phyloP scores from a whole-genome alignment of 2,329 filamentous ascomycete species.

The Pseudocercospora fuligena region DNA sequence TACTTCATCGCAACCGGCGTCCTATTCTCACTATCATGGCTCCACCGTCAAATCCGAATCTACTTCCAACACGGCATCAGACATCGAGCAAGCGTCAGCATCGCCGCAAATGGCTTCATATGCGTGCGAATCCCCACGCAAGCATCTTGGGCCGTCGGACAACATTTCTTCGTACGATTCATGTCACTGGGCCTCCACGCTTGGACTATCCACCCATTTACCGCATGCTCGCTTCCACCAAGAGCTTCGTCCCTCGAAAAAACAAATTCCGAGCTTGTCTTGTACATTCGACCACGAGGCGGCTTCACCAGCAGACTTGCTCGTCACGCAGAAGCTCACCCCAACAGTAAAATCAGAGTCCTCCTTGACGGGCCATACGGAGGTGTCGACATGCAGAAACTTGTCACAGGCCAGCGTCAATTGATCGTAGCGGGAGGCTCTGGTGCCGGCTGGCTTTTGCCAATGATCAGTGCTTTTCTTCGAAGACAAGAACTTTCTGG shows the following conservation, averaged over 20 bases:
- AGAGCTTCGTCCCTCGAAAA: constrained; percentile 16
- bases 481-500: constrained; percentile 19
- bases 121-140: constrained; percentile 51
- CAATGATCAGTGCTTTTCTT: constrained; percentile 50
- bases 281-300: constrained; percentile 56
- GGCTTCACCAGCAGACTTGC: constrained; percentile 57
- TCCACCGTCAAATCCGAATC: constrained; percentile 53
- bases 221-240: constrained; percentile 56
- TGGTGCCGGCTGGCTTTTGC: constrained; percentile 59
- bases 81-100: constrained; percentile 49
- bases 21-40: constrained; percentile 55
- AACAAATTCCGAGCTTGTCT: constrained; percentile 50
- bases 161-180: constrained; percentile 63
- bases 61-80: constrained; percentile 56
- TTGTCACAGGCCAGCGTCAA: constrained; percentile 47
- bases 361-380: constrained; percentile 65
- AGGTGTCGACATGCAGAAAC: constrained; percentile 49
- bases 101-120: constrained; percentile 48
- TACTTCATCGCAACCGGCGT: constrained; percentile 64
- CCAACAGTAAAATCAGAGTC: constrained; percentile 49
- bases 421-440: constrained; percentile 62
- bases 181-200: constrained; percentile 49
- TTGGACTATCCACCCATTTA: constrained; percentile 60
- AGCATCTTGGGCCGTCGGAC: constrained; percentile 56
- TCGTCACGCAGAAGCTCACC: constrained; percentile 30